Evolutionary conservation across 148 eudicot genomes (phyloP).

Genomic region (Cornus suecica): DNA sequence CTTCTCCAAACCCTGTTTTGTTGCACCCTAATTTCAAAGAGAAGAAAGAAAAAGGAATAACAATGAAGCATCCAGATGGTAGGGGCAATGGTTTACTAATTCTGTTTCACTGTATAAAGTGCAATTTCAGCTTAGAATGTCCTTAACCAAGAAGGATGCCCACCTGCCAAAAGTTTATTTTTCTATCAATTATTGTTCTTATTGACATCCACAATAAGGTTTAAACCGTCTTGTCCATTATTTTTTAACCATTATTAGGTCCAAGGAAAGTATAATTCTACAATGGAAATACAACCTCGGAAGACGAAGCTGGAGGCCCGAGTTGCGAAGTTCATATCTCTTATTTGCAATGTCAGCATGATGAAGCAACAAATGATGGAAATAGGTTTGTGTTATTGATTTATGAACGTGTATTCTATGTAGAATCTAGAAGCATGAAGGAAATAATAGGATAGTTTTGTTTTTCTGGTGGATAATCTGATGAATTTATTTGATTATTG

Average conservation of each 20-base stretch:
- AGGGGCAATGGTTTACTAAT: not conserved
- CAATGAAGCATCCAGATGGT: too few relatives aligned
- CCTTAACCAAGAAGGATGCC: not conserved
- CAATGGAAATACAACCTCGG: constrained; percentile 44
- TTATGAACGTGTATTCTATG: not conserved
- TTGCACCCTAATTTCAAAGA: too few relatives aligned
- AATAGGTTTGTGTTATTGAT: constrained; percentile 54
- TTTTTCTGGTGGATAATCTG: too few relatives aligned
- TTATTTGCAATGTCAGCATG: constrained; percentile 92
- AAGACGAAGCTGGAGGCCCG: constrained; percentile 75
- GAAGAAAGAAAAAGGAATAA: too few relatives aligned
- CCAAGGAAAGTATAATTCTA: constrained; percentile 34
- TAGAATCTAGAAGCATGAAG: not conserved
- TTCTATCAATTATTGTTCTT: not conserved
- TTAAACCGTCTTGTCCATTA: not conserved
- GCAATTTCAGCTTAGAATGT: not conserved
- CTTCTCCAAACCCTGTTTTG: too few relatives aligned
- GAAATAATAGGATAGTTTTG: not conserved
- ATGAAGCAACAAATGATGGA: constrained; percentile 99
- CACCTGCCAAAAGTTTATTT: not conserved
- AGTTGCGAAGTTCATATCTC: constrained; percentile 84
- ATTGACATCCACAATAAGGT: not conserved
- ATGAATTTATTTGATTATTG: too few relatives aligned
- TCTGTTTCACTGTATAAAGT: not conserved
- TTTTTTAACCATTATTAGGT: constrained; percentile 36